Percentiles rank a stretch among this genome's conserved stretches.
phyloP scores from a whole-genome alignment of 805 yeast species.

The Saturnispora silvae region DNA sequence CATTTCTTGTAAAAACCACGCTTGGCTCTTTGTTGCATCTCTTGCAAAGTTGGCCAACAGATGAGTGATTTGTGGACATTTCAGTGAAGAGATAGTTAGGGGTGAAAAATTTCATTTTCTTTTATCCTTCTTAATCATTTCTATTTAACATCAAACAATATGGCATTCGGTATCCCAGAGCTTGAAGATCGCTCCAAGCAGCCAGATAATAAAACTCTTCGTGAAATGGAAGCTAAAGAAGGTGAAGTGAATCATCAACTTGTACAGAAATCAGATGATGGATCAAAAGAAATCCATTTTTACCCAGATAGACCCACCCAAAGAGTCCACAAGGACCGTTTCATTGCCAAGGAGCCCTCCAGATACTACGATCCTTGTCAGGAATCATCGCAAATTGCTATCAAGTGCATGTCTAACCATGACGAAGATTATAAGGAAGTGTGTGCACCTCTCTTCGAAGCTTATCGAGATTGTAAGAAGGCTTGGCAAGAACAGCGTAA shows the following conservation, averaged over 20 bases:
- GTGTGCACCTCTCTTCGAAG: slow-evolving; percentile 79
- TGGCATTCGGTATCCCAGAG: slow-evolving; percentile 7
- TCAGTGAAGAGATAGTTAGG: background rate
- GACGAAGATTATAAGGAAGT: slow-evolving; percentile 53
- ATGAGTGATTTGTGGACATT: slow-evolving; percentile 9
- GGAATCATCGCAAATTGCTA: slow-evolving; percentile 78
- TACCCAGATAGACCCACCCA: slow-evolving; percentile 86
- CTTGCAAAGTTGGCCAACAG: slow-evolving; percentile 27
- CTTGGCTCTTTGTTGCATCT: slow-evolving; percentile 39
- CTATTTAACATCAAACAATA: background rate
- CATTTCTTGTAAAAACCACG: slow-evolving; percentile 45
- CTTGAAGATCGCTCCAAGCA: slow-evolving; percentile 14
- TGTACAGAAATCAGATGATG: slow-evolving; percentile 34
- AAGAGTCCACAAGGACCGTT: slow-evolving; percentile 54
- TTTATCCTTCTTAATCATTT: background rate
- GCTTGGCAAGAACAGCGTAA: slow-evolving; percentile 43
- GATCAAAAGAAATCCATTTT: slow-evolving; percentile 40
- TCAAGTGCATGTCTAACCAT: slow-evolving; percentile 72
- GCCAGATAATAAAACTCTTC: slow-evolving; percentile 21
- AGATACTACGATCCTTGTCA: slow-evolving; percentile 89
- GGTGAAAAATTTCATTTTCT: background rate
- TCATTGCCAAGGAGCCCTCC: slow-evolving; percentile 67
- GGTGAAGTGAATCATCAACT: slow-evolving; percentile 36
- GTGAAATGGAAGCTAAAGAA: slow-evolving; percentile 11
- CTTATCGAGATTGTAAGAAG: slow-evolving; percentile 85